These are phyloP conservation scores for Brettanomyces anomalus DNA, from an alignment of 805 yeast genomes.

Conservation along the genomic window DNA sequence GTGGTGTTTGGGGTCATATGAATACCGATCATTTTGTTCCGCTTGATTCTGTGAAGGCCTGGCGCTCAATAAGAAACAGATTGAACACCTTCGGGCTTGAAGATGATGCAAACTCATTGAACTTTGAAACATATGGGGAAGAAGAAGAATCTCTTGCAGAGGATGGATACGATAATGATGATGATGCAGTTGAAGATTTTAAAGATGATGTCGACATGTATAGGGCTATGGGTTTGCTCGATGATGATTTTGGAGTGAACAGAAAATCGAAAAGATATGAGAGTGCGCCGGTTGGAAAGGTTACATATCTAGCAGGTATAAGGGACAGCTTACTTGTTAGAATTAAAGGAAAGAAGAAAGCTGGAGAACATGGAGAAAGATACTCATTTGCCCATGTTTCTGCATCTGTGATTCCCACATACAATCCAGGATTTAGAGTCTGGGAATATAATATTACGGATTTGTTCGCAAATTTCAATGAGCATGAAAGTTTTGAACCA, in stretches of 20 bases:
- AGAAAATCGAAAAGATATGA: conserved; percentile 29
- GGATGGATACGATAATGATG: conserved; percentile 14
- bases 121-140: conserved; percentile 17
- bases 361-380: conserved; percentile 41
- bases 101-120: conserved; percentile 11
- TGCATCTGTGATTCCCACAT: conserved; percentile 76
- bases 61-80: conserved; percentile 35
- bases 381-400: conserved; percentile 64
- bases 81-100: conserved; percentile 12
- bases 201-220: conserved; percentile 16
- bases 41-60: conserved; percentile 60
- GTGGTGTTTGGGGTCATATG: conserved; percentile 86
- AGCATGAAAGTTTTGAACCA: conserved; percentile 26
- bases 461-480: conserved; percentile 21
- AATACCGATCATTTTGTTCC: conserved; percentile 81
- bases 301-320: conserved; percentile 49
- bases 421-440: conserved; percentile 71
- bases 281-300: conserved; percentile 64
- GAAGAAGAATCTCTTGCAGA: conserved; percentile 14
- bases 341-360: conserved; percentile 35
- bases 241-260: conserved; percentile 2
- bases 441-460: conserved; percentile 80
- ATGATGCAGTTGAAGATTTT: conserved; percentile 17
- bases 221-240: conserved; percentile 9
- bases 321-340: conserved; percentile 45